Percentiles rank a stretch among this genome's conserved stretches.
Conservation (phyloP, 2,329 filamentous ascomycete species). For the Fusarium compactum region DNA sequence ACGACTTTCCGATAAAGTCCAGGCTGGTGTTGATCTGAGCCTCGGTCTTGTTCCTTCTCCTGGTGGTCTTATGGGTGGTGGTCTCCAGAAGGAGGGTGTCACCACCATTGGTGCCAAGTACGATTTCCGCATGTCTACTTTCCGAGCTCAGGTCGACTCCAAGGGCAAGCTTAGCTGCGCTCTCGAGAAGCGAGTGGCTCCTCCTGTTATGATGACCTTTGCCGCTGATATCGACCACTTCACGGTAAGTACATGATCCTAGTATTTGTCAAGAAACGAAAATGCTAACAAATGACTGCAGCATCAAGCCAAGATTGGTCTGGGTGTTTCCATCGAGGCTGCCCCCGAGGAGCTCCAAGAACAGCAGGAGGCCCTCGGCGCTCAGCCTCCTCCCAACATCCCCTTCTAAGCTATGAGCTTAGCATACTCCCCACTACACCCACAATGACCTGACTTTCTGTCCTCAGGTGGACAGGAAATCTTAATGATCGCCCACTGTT, state of each 20-base stretch:
- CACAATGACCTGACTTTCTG: conserved; percentile 36
- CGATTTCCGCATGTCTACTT: conserved; percentile 95
- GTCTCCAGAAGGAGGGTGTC: conserved; percentile 84
- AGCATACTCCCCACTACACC: conserved; percentile 32
- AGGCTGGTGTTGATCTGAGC: conserved; percentile 95
- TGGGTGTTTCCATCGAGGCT: conserved; percentile 92
- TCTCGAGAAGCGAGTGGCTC: conserved; percentile 94
- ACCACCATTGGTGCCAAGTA: conserved; percentile 97
- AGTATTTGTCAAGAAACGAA: not conserved
- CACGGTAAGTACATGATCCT: conserved; percentile 74
- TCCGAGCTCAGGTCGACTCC: conserved; percentile 95
- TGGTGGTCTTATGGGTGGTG: conserved; percentile 79
- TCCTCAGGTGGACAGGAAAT: conserved; percentile 42
- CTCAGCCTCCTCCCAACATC: conserved; percentile 67
- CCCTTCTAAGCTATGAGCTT: conserved; percentile 67
- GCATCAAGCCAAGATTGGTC: conserved; percentile 95
- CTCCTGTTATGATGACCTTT: conserved; percentile 93
- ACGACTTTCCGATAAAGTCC: conserved; percentile 91
- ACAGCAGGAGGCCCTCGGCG: conserved; percentile 75
- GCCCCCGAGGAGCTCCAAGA: conserved; percentile 88
- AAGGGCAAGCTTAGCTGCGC: conserved; percentile 93
- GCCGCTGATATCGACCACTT: conserved; percentile 96
- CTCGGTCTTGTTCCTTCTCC: conserved; percentile 79
- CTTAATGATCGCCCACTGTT: conserved; percentile 47
- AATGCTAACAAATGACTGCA: conserved; percentile 56